phyloP scores from a whole-genome alignment of 2,329 filamentous ascomycete species.

The Stylonectria norvegica region DNA sequence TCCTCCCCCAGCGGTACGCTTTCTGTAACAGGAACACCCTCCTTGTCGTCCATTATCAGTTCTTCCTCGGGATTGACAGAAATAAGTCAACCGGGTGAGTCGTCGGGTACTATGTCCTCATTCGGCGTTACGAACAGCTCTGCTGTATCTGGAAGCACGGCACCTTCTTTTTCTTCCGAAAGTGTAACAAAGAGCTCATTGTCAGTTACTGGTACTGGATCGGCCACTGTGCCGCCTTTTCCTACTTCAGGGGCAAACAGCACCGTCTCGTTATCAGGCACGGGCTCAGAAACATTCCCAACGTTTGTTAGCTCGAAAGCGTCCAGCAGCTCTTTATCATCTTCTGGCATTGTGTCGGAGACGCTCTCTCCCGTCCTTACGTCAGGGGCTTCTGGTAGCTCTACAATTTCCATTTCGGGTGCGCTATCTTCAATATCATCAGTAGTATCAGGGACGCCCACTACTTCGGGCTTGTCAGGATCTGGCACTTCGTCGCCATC shows the following conservation, averaged over 20 bases:
- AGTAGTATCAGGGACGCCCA: too few relatives aligned
- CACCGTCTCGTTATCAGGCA: neutral
- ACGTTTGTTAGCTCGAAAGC: neutral
- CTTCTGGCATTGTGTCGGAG: neutral
- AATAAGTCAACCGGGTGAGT: neutral
- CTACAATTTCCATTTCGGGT: neutral
- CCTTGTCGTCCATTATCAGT: neutral
- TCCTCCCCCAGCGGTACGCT: neutral
- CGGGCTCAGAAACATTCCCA: neutral
- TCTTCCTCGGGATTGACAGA: neutral
- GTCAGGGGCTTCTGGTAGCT: neutral
- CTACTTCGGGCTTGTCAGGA: too few relatives aligned
- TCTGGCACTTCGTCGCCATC: too few relatives aligned
- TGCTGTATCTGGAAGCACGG: neutral
- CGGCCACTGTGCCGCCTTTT: neutral
- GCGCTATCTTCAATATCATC: too few relatives aligned
- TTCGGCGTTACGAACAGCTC: neutral
- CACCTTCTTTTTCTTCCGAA: neutral
- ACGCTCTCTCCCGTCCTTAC: neutral
- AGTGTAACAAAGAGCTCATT: slow-evolving; percentile 1
- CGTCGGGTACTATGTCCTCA: slow-evolving; percentile 1
- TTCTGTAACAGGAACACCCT: neutral
- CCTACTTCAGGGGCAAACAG: neutral
- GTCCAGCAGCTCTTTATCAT: neutral
- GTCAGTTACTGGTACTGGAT: neutral